Percentiles rank a stretch among this genome's conserved stretches.
These are phyloP conservation scores for Deinandra increscens DNA, from an alignment of 129 eudicot species.

Conservation along the genomic window DNA sequence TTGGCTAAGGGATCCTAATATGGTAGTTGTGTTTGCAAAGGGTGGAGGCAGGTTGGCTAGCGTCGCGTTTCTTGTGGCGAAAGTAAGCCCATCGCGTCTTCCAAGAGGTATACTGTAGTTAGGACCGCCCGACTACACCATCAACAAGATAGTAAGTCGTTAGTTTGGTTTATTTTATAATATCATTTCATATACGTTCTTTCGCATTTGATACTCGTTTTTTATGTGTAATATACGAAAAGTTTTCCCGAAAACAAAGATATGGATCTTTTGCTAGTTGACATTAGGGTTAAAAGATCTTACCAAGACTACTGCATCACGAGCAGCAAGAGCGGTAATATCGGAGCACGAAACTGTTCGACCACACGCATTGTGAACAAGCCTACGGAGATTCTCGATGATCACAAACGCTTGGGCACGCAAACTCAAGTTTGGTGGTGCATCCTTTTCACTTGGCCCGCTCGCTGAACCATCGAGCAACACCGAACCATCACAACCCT, in stretches of 20 bases:
- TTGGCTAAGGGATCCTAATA: conserved; percentile 38
- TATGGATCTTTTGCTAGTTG: not conserved
- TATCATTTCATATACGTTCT: too few relatives aligned
- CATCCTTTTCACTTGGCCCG: conserved; percentile 56
- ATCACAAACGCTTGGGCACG: conserved; percentile 48
- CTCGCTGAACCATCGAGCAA: conserved; percentile 60
- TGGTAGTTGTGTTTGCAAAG: conserved; percentile 31
- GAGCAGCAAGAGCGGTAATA: conserved; percentile 54
- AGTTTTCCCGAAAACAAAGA: not conserved
- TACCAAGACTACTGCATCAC: conserved; percentile 53
- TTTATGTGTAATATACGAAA: not conserved
- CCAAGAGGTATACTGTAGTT: conserved; percentile 55
- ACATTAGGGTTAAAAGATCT: not conserved
- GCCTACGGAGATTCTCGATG: conserved; percentile 46
- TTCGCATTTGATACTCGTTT: not conserved
- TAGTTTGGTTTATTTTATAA: not conserved
- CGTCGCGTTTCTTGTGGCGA: conserved; percentile 39
- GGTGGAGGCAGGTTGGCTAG: conserved; percentile 56
- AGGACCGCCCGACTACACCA: conserved; percentile 48
- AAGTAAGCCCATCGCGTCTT: conserved; percentile 51
- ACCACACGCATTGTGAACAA: conserved; percentile 40
- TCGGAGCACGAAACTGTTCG: conserved; percentile 50
- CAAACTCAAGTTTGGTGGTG: conserved; percentile 56
- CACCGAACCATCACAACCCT: conserved; percentile 72
- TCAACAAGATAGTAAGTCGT: not conserved